Evolutionary conservation across 257 asterid species (phyloP).

Genomic region (Datura wrightii): DNA sequence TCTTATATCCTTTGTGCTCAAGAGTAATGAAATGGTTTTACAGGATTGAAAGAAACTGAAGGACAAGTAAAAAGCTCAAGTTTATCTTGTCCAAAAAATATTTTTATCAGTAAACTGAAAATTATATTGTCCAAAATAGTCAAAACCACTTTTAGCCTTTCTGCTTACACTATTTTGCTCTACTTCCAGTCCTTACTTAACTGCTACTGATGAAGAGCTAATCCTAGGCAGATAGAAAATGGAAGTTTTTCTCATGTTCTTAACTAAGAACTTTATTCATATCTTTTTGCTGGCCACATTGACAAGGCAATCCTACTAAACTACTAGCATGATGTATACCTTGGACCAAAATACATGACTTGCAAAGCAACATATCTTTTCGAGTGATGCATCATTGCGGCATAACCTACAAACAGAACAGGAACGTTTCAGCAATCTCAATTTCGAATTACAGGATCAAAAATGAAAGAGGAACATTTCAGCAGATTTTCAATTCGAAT

Average conservation of each 20-base stretch:
- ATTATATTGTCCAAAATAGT: slow-evolving; percentile 8
- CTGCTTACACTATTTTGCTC: background rate
- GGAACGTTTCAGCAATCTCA: background rate
- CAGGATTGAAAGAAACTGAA: background rate
- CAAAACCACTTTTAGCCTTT: background rate
- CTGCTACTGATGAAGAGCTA: background rate
- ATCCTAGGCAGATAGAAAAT: background rate
- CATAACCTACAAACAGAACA: slow-evolving; percentile 40
- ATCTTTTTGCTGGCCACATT: background rate
- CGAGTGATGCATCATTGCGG: slow-evolving; percentile 50
- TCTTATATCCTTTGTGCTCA: background rate
- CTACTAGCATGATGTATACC: slow-evolving; percentile 50
- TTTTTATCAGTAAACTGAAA: background rate
- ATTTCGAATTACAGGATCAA: slow-evolving; percentile 1
- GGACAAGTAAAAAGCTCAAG: background rate
- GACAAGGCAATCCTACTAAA: slow-evolving; percentile 29
- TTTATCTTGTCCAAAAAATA: background rate
- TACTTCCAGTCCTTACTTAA: background rate
- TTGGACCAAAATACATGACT: slow-evolving; percentile 89
- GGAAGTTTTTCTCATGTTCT: slow-evolving; percentile 13
- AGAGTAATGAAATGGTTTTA: background rate
- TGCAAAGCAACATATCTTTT: slow-evolving; percentile 82
- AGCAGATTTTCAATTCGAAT: background rate
- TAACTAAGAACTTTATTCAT: slow-evolving; percentile 8
- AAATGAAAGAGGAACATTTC: background rate